Conservation (phyloP, 139 green algal genomes). For the Picochlorum sp. region DNA sequence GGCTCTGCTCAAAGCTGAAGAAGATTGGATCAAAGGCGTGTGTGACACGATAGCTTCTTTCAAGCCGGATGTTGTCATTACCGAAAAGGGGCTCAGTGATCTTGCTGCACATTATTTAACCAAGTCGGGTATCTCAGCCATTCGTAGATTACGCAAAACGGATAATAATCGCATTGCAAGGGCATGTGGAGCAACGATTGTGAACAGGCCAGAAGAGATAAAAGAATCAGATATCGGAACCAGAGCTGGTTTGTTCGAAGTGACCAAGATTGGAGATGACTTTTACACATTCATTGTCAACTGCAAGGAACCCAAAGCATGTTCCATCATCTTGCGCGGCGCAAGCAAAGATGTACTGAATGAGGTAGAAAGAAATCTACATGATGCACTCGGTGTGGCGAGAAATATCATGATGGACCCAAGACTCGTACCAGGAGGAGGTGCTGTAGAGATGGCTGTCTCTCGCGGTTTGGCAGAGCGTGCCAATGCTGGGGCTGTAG, state of each 20-base stretch:
- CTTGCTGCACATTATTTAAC: slow-evolving; percentile 88
- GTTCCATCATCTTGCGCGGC: slow-evolving; percentile 82
- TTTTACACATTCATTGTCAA: slow-evolving; percentile 98
- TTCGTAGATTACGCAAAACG: slow-evolving; percentile 95
- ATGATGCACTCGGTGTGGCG: slow-evolving; percentile 96
- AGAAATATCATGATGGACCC: slow-evolving; percentile 86
- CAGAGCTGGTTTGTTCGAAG: slow-evolving; percentile 89
- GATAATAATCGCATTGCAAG: slow-evolving; percentile 98
- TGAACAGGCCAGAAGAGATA: slow-evolving; percentile 62
- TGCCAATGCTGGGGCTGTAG: slow-evolving; percentile 33
- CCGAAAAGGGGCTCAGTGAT: slow-evolving; percentile 94
- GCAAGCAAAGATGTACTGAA: slow-evolving; percentile 91
- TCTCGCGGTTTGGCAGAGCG: slow-evolving; percentile 50
- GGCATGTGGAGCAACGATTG: slow-evolving; percentile 89
- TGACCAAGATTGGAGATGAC: slow-evolving; percentile 96
- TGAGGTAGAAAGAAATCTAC: slow-evolving; percentile 87
- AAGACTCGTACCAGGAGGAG: slow-evolving; percentile 89
- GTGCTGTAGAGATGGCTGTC: slow-evolving; percentile 94
- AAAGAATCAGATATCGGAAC: slow-evolving; percentile 88
- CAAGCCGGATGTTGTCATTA: slow-evolving; percentile 97
- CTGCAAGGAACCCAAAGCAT: slow-evolving; percentile 95
- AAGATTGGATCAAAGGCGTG: slow-evolving; percentile 78
- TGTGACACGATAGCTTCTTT: slow-evolving; percentile 78
- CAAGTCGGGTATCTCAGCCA: slow-evolving; percentile 86
- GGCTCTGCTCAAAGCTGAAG: slow-evolving; percentile 89